Percentiles rank a stretch among this genome's conserved stretches.
Conservation (phyloP, 2,329 filamentous ascomycete species). For the Cylindrodendrum hubeiense region DNA sequence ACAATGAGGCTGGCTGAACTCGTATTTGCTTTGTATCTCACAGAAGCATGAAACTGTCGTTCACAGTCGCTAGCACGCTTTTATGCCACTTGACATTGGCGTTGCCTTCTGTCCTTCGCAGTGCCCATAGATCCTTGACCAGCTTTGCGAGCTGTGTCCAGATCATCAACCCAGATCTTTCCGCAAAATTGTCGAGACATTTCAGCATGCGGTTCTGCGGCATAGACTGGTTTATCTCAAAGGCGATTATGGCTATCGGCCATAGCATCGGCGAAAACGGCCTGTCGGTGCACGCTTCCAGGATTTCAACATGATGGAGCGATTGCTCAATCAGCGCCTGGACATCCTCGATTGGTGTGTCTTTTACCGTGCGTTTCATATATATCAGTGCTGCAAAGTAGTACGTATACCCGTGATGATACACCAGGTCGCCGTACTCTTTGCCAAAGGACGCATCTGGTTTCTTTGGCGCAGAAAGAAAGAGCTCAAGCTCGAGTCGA, state of each 20-base stretch:
- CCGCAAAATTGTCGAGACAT: conserved; percentile 28
- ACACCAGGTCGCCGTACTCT: conserved; percentile 38
- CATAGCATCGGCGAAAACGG: conserved; percentile 42
- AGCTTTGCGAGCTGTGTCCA: conserved; percentile 36
- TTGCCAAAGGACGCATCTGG: conserved; percentile 25
- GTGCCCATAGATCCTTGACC: conserved; percentile 36
- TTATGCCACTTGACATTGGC: conserved; percentile 39
- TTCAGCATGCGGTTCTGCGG: conserved; percentile 40
- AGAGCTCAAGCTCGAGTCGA: conserved; percentile 37
- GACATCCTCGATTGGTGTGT: conserved; percentile 33
- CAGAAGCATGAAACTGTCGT: conserved; percentile 41
- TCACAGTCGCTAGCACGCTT: conserved; percentile 32
- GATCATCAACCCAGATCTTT: conserved; percentile 36
- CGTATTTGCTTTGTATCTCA: conserved; percentile 6
- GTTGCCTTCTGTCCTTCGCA: conserved; percentile 29
- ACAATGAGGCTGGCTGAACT: neutral
- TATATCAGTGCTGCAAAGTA: conserved; percentile 42
- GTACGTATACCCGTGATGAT: conserved; percentile 40
- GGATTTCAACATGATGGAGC: conserved; percentile 36
- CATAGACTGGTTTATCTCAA: conserved; percentile 28
- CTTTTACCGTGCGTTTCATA: conserved; percentile 43
- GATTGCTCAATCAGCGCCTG: conserved; percentile 41
- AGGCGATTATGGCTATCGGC: conserved; percentile 40
- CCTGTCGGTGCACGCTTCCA: conserved; percentile 26
- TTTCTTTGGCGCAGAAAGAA: conserved; percentile 34